Conservation (phyloP, 306 rosid genomes). For the Senna tora region DNA sequence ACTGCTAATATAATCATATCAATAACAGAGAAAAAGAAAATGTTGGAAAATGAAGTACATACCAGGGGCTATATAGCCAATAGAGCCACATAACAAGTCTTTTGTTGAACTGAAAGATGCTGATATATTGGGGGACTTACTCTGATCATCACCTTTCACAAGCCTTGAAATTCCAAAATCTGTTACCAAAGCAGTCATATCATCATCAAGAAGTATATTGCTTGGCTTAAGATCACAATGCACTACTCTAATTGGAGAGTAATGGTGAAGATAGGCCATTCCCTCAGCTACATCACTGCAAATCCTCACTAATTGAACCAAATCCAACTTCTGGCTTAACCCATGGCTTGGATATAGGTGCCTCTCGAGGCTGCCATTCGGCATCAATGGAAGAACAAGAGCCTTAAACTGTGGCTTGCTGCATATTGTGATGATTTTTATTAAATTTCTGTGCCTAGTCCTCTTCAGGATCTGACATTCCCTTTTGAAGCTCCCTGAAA, state of each 20-base stretch:
- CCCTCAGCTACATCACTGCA: conserved; percentile 93
- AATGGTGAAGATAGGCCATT: conserved; percentile 81
- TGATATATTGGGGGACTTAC: conserved; percentile 35
- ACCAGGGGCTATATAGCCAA: conserved; percentile 98
- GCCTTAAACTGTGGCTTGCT: conserved; percentile 81
- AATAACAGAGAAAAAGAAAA: no score
- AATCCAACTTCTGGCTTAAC: conserved; percentile 49
- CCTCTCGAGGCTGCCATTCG: conserved; percentile 85
- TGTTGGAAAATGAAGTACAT: conserved; percentile 38
- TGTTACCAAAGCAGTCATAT: conserved; percentile 83
- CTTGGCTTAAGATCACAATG: conserved; percentile 97
- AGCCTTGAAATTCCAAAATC: conserved; percentile 93
- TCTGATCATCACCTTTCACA: conserved; percentile 50
- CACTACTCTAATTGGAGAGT: conserved; percentile 76
- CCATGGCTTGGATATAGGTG: conserved; percentile 66
- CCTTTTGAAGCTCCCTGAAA: conserved; percentile 74
- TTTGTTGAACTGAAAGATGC: conserved; percentile 65
- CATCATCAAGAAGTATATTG: conserved; percentile 82
- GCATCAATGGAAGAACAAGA: conserved; percentile 84
- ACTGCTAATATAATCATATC: background rate
- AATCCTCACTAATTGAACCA: conserved; percentile 72
- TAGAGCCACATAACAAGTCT: conserved; percentile 78
- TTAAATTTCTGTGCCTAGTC: conserved; percentile 80
- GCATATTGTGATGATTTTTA: conserved; percentile 79
- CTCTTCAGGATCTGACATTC: conserved; percentile 75